Conservation (phyloP, 2,329 filamentous ascomycete genomes). For the Clonostachys solani region DNA sequence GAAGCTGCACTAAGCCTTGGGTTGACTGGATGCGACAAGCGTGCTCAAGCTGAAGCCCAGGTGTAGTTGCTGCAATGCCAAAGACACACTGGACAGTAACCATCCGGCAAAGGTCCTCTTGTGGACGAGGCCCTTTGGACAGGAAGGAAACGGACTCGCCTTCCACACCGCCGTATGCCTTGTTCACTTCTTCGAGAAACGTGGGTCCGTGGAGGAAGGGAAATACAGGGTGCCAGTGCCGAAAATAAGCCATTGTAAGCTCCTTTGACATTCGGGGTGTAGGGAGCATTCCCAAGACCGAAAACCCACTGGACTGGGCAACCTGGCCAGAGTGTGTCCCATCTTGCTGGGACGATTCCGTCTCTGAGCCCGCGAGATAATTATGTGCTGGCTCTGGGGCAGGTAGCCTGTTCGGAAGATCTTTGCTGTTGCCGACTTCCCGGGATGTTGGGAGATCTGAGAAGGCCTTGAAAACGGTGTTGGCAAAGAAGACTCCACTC, state of each 20-base stretch:
- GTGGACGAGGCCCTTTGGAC: not conserved
- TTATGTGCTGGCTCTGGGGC: constrained; percentile 8
- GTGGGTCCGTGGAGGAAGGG: constrained; percentile 46
- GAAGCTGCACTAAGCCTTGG: constrained; percentile 25
- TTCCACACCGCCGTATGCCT: constrained; percentile 21
- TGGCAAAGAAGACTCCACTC: constrained; percentile 48
- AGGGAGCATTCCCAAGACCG: not conserved
- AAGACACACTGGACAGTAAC: constrained; percentile 46
- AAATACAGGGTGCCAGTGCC: constrained; percentile 46
- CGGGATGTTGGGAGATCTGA: constrained; percentile 17
- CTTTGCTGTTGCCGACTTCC: constrained; percentile 1
- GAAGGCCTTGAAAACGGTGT: constrained; percentile 48
- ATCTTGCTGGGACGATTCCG: not conserved
- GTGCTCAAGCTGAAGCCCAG: constrained; percentile 7
- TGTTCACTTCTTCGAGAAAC: constrained; percentile 37
- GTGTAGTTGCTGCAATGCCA: constrained; percentile 32
- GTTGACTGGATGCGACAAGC: constrained; percentile 29
- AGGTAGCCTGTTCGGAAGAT: not conserved
- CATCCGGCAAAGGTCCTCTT: constrained; percentile 17
- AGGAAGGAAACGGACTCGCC: not conserved
- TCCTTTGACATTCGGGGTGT: constrained; percentile 20
- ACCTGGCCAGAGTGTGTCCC: not conserved
- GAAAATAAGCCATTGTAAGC: constrained; percentile 43
- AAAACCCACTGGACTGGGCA: too few species aligned
- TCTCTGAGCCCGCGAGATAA: constrained; percentile 8